Evolutionary conservation across 2,329 filamentous ascomycete species (phyloP).

Genomic region (Beauveria scarabaeidicola): DNA sequence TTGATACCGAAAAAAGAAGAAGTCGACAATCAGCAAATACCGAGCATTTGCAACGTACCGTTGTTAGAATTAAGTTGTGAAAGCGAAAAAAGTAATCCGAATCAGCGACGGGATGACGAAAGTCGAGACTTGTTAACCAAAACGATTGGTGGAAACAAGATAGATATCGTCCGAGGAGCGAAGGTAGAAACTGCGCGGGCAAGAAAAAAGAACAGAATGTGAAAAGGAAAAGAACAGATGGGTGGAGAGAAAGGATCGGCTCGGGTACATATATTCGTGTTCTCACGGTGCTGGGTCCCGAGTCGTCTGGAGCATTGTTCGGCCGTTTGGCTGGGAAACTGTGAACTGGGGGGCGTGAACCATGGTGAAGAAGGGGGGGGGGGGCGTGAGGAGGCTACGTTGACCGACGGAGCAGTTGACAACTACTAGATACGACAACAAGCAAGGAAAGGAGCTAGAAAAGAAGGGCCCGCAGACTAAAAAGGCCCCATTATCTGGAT

Average conservation of each 20-base stretch:
- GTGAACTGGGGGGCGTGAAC: neutral
- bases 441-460: neutral
- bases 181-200: neutral
- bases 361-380: neutral
- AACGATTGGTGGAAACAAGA: slow-evolving; percentile 9
- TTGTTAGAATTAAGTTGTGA: slow-evolving; percentile 7
- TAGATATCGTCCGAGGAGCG: slow-evolving; percentile 4
- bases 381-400: neutral
- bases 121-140: slow-evolving; percentile 5
- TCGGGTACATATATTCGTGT: slow-evolving; percentile 8
- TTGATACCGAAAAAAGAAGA: neutral
- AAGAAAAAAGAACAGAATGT: neutral
- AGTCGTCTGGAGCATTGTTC: neutral
- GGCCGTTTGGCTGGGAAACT: slow-evolving; percentile 4
- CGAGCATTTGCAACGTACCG: neutral
- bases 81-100: neutral
- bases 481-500: neutral
- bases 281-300: neutral
- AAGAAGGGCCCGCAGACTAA: neutral
- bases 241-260: slow-evolving; percentile 3
- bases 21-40: neutral
- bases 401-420: too few relatives aligned
- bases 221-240: neutral
- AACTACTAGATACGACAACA: neutral
- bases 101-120: slow-evolving; percentile 10